These are phyloP conservation scores for Mycena kentingensis DNA, from an alignment of 768 basidiomycete genomes.

Conservation along the genomic window DNA sequence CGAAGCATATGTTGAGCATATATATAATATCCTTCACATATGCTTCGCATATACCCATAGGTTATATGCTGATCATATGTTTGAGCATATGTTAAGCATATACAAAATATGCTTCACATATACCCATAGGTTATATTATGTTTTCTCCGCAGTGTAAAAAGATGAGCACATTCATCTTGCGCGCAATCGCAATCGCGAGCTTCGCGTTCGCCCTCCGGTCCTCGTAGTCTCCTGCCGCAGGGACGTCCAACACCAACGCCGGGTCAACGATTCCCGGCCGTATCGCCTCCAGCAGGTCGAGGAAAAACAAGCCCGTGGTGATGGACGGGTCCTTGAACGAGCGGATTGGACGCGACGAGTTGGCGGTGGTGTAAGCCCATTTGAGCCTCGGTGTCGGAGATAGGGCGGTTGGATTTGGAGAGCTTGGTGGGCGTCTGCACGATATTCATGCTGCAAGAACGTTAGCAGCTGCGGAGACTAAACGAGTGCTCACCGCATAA, in stretches of 20 bases:
- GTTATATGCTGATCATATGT: no score
- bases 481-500: conserved; percentile 72
- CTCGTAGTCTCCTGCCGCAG: conserved; percentile 70
- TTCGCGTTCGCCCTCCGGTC: conserved; percentile 94
- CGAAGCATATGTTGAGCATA: no score
- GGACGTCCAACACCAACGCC: conserved; percentile 65
- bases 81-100: no score
- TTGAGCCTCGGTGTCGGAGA: conserved; percentile 88
- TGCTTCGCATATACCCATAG: no score
- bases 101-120: no score
- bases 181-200: conserved; percentile 96
- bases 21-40: no score
- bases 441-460: conserved; percentile 72
- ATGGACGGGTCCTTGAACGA: conserved; percentile 94
- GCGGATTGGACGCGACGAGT: conserved; percentile 69
- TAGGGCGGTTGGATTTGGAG: conserved; percentile 66
- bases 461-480: neutral
- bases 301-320: conserved; percentile 88
- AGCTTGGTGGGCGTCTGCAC: conserved; percentile 84
- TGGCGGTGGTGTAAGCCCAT: conserved; percentile 93
- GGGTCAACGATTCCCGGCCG: conserved; percentile 96
- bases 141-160: no score
- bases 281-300: conserved; percentile 88
- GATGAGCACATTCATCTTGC: conserved; percentile 95
- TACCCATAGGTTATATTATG: no score